Percentiles rank a stretch among this genome's conserved stretches.
phyloP scores from a whole-genome alignment of 441 rosid genomes.

The Raphanus hybrid region DNA sequence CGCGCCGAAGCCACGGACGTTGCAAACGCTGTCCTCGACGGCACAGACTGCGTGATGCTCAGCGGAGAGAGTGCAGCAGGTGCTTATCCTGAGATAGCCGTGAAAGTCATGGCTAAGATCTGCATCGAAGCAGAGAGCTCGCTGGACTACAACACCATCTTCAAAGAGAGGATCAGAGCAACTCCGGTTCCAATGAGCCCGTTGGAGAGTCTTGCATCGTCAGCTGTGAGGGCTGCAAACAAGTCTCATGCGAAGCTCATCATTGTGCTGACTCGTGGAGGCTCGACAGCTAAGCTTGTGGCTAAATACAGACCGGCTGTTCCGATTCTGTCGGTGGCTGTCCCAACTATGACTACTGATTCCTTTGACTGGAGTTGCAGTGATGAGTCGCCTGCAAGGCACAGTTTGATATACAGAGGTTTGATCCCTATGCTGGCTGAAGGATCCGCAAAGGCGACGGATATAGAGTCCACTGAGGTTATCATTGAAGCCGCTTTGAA shows the following conservation, averaged over 20 bases:
- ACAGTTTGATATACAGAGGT: slow-evolving; percentile 82
- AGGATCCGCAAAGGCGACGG: slow-evolving; percentile 95
- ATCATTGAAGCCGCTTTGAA: slow-evolving; percentile 75
- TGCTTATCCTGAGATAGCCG: slow-evolving; percentile 87
- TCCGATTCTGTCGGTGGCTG: slow-evolving; percentile 90
- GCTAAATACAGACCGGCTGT: slow-evolving; percentile 97
- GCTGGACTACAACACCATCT: slow-evolving; percentile 79
- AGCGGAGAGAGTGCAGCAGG: slow-evolving; percentile 87
- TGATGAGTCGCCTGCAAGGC: slow-evolving; percentile 90
- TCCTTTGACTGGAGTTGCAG: slow-evolving; percentile 90
- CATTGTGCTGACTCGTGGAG: slow-evolving; percentile 88
- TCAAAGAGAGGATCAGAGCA: slow-evolving; percentile 86
- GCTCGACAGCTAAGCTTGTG: slow-evolving; percentile 84
- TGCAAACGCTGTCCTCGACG: slow-evolving; percentile 93
- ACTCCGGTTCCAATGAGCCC: slow-evolving; percentile 98
- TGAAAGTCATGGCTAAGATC: slow-evolving; percentile 86
- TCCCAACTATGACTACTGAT: slow-evolving; percentile 85
- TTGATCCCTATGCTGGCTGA: slow-evolving; percentile 80
- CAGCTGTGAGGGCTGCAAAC: slow-evolving; percentile 92
- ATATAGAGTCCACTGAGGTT: slow-evolving; percentile 85
- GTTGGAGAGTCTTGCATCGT: slow-evolving; percentile 90
- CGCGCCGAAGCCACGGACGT: slow-evolving; percentile 98
- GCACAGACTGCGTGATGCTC: slow-evolving; percentile 95
- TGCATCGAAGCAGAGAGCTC: slow-evolving; percentile 92
- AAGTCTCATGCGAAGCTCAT: slow-evolving; percentile 88